A percentile compares a stretch with the other conserved stretches of the same genome.
Conservation (phyloP, 1,284 basidiomycete genomes). For the Porphyrellus sp. region DNA sequence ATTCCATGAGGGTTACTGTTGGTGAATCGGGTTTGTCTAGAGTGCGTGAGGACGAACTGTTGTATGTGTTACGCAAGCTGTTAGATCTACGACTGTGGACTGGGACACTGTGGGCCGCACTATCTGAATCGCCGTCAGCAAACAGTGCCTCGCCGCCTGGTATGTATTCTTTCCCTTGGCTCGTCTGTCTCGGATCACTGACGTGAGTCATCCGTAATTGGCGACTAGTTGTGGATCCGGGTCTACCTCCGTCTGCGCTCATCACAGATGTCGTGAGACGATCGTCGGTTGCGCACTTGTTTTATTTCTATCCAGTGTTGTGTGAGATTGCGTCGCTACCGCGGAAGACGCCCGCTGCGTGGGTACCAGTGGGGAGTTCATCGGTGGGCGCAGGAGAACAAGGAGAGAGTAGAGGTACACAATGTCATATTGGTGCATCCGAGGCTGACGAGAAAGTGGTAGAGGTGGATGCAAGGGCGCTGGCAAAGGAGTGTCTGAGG, state of each 20-base stretch:
- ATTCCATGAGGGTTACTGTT: background rate
- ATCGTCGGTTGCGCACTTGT: constrained; percentile 76
- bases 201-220: background rate
- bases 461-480: constrained; percentile 61
- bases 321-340: constrained; percentile 75
- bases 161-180: constrained; percentile 31
- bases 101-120: constrained; percentile 71
- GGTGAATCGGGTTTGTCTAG: constrained; percentile 38
- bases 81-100: constrained; percentile 66
- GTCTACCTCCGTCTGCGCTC: constrained; percentile 46
- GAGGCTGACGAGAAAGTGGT: constrained; percentile 36
- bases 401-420: constrained; percentile 8
- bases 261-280: constrained; percentile 67
- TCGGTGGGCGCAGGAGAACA: background rate
- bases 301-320: constrained; percentile 78
- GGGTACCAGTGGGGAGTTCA: constrained; percentile 40
- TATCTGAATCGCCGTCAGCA: constrained; percentile 59
- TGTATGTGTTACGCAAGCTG: constrained; percentile 81
- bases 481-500: constrained; percentile 70
- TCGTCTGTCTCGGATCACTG: background rate
- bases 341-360: constrained; percentile 63
- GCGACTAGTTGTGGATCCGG: constrained; percentile 42
- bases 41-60: constrained; percentile 83
- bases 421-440: constrained; percentile 26
- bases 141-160: constrained; percentile 54